Conservation (phyloP, 2,329 filamentous ascomycete genomes). For the Botryotinia convoluta region DNA sequence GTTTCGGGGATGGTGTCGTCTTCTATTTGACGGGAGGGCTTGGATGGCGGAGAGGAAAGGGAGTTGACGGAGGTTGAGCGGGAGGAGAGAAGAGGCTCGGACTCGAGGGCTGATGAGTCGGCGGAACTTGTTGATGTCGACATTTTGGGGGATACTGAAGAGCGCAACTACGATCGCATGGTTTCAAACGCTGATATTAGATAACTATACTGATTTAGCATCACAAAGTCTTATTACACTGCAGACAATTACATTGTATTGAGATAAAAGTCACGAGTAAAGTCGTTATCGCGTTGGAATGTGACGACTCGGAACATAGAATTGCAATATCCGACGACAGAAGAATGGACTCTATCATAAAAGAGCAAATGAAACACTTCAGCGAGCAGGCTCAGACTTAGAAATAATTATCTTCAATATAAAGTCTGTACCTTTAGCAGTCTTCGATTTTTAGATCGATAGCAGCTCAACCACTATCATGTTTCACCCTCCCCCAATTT, state of each 20-base stretch:
- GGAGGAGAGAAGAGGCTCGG: conserved; percentile 24
- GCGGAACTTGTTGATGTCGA: not conserved
- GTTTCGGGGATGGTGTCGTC: conserved; percentile 60
- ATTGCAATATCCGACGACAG: not conserved
- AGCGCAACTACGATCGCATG: not conserved
- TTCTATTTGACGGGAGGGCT: conserved; percentile 40
- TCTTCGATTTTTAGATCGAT: not conserved
- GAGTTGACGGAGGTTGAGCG: conserved; percentile 21
- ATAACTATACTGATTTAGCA: not conserved
- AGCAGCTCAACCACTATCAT: not conserved
- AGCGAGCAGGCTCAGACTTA: not conserved
- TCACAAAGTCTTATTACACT: not conserved
- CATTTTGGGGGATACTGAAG: not conserved
- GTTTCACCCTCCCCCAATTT: not conserved
- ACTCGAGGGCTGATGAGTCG: conserved; percentile 7
- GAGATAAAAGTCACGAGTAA: no score
- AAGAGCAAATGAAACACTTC: not conserved
- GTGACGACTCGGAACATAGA: not conserved
- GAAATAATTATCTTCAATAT: not conserved
- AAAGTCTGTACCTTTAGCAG: not conserved
- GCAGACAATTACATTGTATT: not conserved
- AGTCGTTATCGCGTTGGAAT: conserved; percentile 1
- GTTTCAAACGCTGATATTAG: not conserved
- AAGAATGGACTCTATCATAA: not conserved
- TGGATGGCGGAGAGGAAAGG: conserved; percentile 8